Conservation (phyloP, 805 yeast species). For the Metschnikowia peoriensis region DNA sequence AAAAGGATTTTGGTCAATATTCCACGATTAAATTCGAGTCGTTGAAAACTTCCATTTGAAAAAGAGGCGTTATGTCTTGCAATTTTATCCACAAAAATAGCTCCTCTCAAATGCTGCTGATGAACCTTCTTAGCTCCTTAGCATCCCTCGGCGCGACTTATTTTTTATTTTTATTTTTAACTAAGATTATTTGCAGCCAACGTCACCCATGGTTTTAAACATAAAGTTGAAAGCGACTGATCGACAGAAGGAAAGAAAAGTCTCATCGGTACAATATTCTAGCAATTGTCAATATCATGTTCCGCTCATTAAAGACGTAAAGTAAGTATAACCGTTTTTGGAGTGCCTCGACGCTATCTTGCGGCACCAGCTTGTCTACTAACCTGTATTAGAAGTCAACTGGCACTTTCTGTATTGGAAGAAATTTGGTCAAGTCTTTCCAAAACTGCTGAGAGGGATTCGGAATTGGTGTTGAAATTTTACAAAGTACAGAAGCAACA, state of each 20-base stretch:
- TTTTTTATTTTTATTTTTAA: no score
- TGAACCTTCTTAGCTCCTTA: no score
- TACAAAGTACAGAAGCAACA: background rate
- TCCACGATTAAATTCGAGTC: no score
- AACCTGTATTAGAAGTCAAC: background rate
- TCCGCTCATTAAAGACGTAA: background rate
- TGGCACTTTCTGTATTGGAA: background rate
- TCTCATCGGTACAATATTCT: background rate
- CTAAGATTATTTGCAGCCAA: constrained; percentile 1
- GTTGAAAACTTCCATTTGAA: no score
- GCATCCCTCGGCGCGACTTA: no score
- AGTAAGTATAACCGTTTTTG: background rate
- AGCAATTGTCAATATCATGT: background rate
- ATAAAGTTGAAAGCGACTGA: constrained; percentile 1
- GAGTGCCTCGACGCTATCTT: no score
- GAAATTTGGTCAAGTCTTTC: background rate
- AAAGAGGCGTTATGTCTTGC: no score
- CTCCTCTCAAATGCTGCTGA: no score
- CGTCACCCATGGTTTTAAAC: background rate
- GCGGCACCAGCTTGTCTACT: background rate
- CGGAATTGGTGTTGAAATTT: background rate
- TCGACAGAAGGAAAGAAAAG: background rate
- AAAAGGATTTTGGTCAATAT: no score
- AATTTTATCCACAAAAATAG: no score
- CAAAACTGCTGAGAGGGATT: background rate